Evolutionary conservation across 768 basidiomycete species (phyloP).

Genomic region (Asterophora lycoperdoides): DNA sequence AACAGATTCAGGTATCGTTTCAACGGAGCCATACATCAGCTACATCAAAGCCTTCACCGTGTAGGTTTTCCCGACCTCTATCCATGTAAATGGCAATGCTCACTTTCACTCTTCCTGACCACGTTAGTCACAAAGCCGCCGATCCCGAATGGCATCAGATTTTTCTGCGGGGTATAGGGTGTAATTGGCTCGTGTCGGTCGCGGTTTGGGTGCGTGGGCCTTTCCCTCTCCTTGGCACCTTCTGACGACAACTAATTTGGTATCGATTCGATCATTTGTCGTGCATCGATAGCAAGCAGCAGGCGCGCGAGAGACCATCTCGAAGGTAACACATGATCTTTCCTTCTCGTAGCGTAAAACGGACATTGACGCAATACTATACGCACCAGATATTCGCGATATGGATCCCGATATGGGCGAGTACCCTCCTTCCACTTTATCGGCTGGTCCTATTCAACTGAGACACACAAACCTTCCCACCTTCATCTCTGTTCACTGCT

Average conservation of each 20-base stretch:
- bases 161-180: conserved; percentile 68
- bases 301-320: conserved; percentile 61
- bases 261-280: too few relatives aligned
- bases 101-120: background rate
- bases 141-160: conserved; percentile 71
- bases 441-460: too few relatives aligned
- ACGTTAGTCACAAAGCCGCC: conserved; percentile 55
- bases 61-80: conserved; percentile 35
- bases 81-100: background rate
- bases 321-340: conserved; percentile 43
- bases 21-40: conserved; percentile 50
- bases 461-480: too few relatives aligned
- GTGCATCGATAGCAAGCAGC: conserved; percentile 53
- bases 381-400: conserved; percentile 16
- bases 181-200: conserved; percentile 73
- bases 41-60: conserved; percentile 53
- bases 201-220: conserved; percentile 62
- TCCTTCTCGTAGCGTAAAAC: too few relatives aligned
- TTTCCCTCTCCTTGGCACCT: background rate
- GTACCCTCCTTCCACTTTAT: conserved; percentile 8
- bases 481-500: too few relatives aligned
- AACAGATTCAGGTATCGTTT: conserved; percentile 57
- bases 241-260: background rate
- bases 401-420: conserved; percentile 62
- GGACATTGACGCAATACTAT: too few relatives aligned